Evolutionary conservation across 2,329 filamentous ascomycete species (phyloP), one percentile per base, ranked within the genome.

Genomic region (Cladosporium colombiae): DNA sequence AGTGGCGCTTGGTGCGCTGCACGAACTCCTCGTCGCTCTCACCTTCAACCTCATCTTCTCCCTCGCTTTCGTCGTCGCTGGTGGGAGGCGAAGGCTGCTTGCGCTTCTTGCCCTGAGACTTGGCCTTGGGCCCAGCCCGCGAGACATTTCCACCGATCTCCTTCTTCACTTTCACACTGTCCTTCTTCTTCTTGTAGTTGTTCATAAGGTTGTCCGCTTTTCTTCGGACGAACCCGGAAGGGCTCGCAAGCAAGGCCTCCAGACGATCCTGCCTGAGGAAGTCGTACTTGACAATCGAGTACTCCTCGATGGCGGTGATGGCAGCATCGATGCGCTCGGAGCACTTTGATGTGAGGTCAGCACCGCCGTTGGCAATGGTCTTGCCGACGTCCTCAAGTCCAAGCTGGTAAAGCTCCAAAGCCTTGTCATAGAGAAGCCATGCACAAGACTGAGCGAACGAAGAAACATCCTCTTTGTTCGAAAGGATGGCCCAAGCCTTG

Each of bases 121-220:
- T 53, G 5, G 13, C 44, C n/a, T n/a, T 37, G 8, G 44, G 56
- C 5, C 11, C 23, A 25, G 29, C 13, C 31, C 2, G 31, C 18
- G 27, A 33, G 25, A 0, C 23, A 25, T 33, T 44, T 11, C n/a
- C 55, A 3, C 14, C 25, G 5, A 3, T 49, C 4, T 50, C 25
- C 14, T 14, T 49, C 57, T 29, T 46, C 25, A 46, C n/a, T n/a
- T n/a, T n/a, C n/a, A n/a, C n/a, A n/a, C n/a, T n/a, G n/a, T n/a
- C n/a, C n/a, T 60, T n/a, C 57, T 50, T 62, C 46, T 62, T 62
- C 31, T 56, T 56, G 16, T 31, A 63, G 25, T 63, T 63, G 5
- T 46, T 18, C 8, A 4, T 27, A 23, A 31, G 33, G 25, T 63
- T 63, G 4, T 55, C 33, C 5, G 21, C 13, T 13, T 63, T 63